Conservation (phyloP, 2,329 filamentous ascomycete species). For the Trichoderma koningii region DNA sequence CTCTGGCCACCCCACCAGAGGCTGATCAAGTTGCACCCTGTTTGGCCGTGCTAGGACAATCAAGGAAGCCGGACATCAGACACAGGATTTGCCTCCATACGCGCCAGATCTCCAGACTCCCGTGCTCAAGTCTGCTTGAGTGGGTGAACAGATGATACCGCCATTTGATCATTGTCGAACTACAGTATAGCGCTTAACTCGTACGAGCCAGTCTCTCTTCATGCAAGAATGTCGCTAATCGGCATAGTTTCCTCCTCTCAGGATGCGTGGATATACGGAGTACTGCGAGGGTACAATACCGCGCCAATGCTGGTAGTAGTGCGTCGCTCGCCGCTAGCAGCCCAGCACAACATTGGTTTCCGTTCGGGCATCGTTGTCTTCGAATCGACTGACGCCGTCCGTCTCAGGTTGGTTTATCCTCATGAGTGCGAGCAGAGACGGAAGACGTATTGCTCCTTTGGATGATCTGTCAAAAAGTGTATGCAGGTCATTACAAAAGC, state of each 20-base stretch:
- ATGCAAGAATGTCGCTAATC: neutral
- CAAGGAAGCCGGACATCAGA: neutral
- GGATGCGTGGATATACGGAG: too few species aligned
- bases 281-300: too few species aligned
- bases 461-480: too few species aligned
- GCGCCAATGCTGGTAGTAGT: too few species aligned
- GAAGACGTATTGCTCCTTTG: neutral
- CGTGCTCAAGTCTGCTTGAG: neutral
- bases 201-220: neutral
- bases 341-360: neutral
- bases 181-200: neutral
- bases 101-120: neutral
- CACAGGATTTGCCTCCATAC: neutral
- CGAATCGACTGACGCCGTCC: neutral
- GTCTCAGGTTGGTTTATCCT: neutral
- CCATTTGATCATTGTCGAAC: neutral
- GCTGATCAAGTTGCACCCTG: neutral
- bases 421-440: too few species aligned
- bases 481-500: too few species aligned
- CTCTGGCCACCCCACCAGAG: conserved; percentile 1
- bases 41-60: neutral
- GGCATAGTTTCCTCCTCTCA: neutral
- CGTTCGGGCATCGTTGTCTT: neutral
- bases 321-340: neutral
- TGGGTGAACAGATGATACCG: neutral